Evolutionary conservation across 2,329 filamentous ascomycete genomes (phyloP).

Genomic region (Hansfordia pulvinata): DNA sequence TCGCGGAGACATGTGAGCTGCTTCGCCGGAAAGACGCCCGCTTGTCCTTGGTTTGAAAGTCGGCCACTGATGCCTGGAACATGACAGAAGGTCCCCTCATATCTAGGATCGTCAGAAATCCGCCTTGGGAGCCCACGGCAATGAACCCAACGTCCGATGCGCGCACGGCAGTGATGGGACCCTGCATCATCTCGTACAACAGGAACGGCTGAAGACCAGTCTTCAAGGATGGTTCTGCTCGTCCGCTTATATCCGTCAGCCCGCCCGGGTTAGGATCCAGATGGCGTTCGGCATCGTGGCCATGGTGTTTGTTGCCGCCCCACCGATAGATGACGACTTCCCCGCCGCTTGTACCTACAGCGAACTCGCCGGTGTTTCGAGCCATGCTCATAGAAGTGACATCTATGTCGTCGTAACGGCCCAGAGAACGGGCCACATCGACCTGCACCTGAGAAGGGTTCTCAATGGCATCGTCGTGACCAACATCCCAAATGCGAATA

Average conservation of each 20-base stretch:
- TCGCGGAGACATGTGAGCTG: slow-evolving; percentile 30
- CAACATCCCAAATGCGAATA: slow-evolving; percentile 84
- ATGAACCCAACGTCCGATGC: slow-evolving; percentile 92
- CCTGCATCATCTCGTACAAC: slow-evolving; percentile 72
- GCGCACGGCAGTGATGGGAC: slow-evolving; percentile 63
- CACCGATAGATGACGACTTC: slow-evolving; percentile 81
- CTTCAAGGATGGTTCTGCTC: slow-evolving; percentile 59
- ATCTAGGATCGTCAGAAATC: slow-evolving; percentile 71
- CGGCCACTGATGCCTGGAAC: slow-evolving; percentile 56
- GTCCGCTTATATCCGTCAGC: slow-evolving; percentile 59
- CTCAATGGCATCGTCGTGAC: slow-evolving; percentile 86
- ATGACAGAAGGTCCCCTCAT: slow-evolving; percentile 78
- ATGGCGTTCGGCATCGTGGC: slow-evolving; percentile 42
- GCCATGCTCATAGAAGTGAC: slow-evolving; percentile 72
- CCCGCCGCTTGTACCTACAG: slow-evolving; percentile 67
- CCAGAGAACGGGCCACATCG: slow-evolving; percentile 71
- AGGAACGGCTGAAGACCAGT: slow-evolving; percentile 72
- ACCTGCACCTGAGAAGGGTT: slow-evolving; percentile 72
- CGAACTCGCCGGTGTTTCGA: slow-evolving; percentile 70
- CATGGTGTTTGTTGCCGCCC: slow-evolving; percentile 65
- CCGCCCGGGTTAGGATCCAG: slow-evolving; percentile 49
- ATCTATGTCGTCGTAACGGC: slow-evolving; percentile 63
- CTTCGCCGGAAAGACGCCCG: slow-evolving; percentile 56
- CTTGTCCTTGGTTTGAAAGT: slow-evolving; percentile 67
- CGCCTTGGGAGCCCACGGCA: slow-evolving; percentile 72